Base-by-base conservation (phyloP, 2,329 filamentous ascomycete genomes). In the Periconia macrospinosa region DNA sequence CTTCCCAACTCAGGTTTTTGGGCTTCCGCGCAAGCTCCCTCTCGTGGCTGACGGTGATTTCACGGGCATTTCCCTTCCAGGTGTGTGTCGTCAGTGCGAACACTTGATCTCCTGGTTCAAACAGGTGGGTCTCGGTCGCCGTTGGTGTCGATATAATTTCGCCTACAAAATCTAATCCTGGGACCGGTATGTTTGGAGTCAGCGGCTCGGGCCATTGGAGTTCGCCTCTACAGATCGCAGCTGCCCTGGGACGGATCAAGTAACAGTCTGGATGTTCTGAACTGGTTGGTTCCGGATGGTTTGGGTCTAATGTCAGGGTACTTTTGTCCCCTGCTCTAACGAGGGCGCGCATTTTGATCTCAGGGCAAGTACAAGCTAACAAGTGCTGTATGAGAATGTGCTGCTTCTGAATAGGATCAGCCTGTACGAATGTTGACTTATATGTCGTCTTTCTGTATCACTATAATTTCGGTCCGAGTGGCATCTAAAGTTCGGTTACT, bases 141-240 rank as follows among this genome's bases (percentile, higher is more conserved):
- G 11, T 6, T 2, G 78, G 76, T 0, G 69, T 63, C 2, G 63
- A 60, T 13, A 78, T 55, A 8, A 80, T 62, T 0, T 67, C 71
- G 13, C 76, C 78, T 0, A 75, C 72, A 41, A 79, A 54, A 61
- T 81, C 78, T 45, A 72, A 72, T 54, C 75, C 75, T 1, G 76
- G 77, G 23, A 77, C 66, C 10, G 72, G 60, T 1, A 57, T 60
- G 2, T 60, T 54, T 2, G 53, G 49, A 11, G 67, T 48, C 46
- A 70, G 67, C 19, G 68, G 61, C 40, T 67, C 67, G 1, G 75
- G 69, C 79, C 77, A 80, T 58, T 68, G 64, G 11, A 80, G 72
- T 55, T 80, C 79, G 14, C 73, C 72, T 2, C 72, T 67, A 41
- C 74, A 78, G 14, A 77, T 68, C 7, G 76, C 71, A 33, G 69